Base-by-base conservation (phyloP, 495 filamentous ascomycete species). In the Penicillium tannophilum region DNA sequence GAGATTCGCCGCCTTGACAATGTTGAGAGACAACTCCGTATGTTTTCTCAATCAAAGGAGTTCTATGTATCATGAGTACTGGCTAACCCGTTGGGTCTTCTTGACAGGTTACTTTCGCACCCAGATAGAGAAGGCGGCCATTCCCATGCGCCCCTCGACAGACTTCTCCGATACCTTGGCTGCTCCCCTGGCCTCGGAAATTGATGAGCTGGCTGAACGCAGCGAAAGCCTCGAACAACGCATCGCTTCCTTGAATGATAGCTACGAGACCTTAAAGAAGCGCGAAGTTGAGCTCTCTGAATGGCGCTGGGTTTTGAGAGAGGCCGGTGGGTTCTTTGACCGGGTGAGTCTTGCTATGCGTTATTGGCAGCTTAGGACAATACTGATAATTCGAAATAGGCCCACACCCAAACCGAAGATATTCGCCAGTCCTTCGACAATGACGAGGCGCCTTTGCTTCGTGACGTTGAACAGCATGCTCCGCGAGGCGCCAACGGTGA, bases 1-100 rank as follows among this genome's bases (percentile, higher is more conserved):
- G 93, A 99, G 74, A 98, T 99, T 61, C 86, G 94, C 55, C 86
- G 94, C 50, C 84, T 99, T 55, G 94, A 98, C 77, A 98, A 99
- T 85, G 91, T 97, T 52, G 95, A 98, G 74, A 85, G 94, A 69
- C 94, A 98, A 69, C 87, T 99, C 54, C 90, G 93, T 93, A 90
- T 70, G 90, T 72, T 14, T 8, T 30, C 3, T 31, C 14, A 28
- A 30, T 20, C 9, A 14, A 3, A 7, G 3, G 6, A 20, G n/a
- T 2, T 28, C 4, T 19, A 44, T 48, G 5, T 9, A 52, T 51
- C 26, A 49, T 31, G 24, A 23, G 3, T 11, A 24, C 5, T 46
- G 8, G n/a, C 50, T n/a, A n/a, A 7, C 11, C 30, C 47, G 50
- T 56, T 65, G 48, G 56, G 17, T 36, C 33, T 28, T 56, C 49